These are phyloP conservation scores for Boletus subparvulus DNA, from an alignment of 768 basidiomycete species.

Conservation along the genomic window DNA sequence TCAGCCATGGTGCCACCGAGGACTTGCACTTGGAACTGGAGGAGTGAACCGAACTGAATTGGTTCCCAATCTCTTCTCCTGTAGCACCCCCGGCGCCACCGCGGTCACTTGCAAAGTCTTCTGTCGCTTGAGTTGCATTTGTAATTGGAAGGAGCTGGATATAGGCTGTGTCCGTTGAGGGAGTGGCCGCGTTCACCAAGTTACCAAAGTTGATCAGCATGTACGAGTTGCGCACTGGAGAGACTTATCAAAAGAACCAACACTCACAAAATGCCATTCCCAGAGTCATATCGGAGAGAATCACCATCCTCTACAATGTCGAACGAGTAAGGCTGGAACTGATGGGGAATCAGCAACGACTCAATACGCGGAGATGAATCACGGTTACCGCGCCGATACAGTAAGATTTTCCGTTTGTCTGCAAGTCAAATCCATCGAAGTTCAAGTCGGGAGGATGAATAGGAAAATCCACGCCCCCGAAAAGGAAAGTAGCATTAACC, in stretches of 20 bases:
- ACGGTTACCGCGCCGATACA: constrained; percentile 48
- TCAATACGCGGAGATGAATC: background rate
- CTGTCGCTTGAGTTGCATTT: constrained; percentile 39
- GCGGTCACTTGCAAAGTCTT: constrained; percentile 17
- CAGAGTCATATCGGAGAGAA: constrained; percentile 59
- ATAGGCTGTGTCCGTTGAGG: constrained; percentile 47
- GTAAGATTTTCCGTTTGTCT: constrained; percentile 20
- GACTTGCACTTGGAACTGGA: constrained; percentile 29
- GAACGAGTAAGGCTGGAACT: constrained; percentile 72
- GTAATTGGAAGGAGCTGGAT: constrained; percentile 64
- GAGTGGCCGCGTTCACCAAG: constrained; percentile 45
- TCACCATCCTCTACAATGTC: constrained; percentile 31
- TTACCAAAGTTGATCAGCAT: constrained; percentile 64
- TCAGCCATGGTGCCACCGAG: constrained; percentile 3
- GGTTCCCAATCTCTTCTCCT: constrained; percentile 34
- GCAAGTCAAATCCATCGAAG: constrained; percentile 18
- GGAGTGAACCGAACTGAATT: constrained; percentile 37
- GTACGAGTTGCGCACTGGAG: constrained; percentile 64
- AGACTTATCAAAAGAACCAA: background rate
- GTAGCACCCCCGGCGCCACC: background rate
- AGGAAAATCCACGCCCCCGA: constrained; percentile 55
- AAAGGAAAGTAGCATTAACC: constrained; percentile 64
- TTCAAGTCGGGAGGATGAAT: constrained; percentile 68
- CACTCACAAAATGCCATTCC: constrained; percentile 71
- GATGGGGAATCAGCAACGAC: background rate